Conservation (phyloP, 2,329 filamentous ascomycete genomes). For the Plenodomus tracheiphilus region DNA sequence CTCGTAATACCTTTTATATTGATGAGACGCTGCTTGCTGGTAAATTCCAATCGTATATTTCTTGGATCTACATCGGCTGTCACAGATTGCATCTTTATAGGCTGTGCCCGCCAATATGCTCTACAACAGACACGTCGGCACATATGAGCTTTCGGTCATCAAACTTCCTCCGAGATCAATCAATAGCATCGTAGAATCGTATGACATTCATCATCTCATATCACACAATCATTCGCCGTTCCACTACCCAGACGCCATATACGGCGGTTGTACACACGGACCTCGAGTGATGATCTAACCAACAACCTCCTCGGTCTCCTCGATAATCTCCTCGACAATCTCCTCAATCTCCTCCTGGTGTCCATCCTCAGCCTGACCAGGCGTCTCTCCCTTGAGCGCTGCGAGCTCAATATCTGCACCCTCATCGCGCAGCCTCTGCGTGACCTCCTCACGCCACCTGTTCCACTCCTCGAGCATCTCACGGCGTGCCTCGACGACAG, state of each 20-base stretch:
- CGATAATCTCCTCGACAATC: constrained; percentile 86
- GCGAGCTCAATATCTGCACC: constrained; percentile 61
- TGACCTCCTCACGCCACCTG: constrained; percentile 75
- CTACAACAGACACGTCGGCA: too few relatives aligned
- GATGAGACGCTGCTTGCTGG: too few relatives aligned
- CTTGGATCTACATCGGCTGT: too few relatives aligned
- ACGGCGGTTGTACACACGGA: not conserved
- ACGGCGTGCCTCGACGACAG: constrained; percentile 86
- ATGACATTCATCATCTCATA: not conserved
- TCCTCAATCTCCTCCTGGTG: constrained; percentile 64
- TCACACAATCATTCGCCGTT: too few relatives aligned
- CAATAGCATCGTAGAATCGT: not conserved
- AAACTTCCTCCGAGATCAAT: too few relatives aligned
- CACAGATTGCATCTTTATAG: too few relatives aligned
- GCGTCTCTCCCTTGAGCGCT: constrained; percentile 52
- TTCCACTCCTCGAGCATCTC: constrained; percentile 85
- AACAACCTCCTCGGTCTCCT: constrained; percentile 82
- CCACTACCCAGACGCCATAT: too few relatives aligned
- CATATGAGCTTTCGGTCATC: too few relatives aligned
- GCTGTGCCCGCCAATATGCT: too few relatives aligned
- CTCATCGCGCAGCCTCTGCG: constrained; percentile 64
- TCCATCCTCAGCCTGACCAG: constrained; percentile 51
- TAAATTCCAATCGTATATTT: too few relatives aligned
- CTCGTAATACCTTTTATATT: too few relatives aligned
- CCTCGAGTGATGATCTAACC: constrained; percentile 11